Conservation (phyloP, 2,329 filamentous ascomycete genomes). For the Monosporascus cannonballus region DNA sequence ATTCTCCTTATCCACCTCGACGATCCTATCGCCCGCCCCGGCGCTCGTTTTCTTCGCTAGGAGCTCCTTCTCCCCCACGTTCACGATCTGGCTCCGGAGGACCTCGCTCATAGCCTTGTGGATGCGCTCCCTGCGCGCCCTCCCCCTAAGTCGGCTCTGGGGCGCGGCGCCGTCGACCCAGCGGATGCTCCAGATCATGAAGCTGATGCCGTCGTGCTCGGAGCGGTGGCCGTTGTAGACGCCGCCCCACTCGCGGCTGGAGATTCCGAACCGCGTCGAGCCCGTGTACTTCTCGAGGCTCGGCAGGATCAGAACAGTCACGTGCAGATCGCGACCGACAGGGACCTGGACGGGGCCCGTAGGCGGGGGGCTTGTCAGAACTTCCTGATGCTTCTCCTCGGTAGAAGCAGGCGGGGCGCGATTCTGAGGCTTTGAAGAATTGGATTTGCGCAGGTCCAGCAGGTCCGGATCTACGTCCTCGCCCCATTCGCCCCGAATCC, state of each 20-base stretch:
- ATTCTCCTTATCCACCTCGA: constrained; percentile 42
- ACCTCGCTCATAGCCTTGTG: constrained; percentile 49
- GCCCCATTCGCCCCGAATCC: constrained; percentile 83
- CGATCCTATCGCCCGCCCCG: constrained; percentile 1
- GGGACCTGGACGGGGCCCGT: constrained; percentile 60
- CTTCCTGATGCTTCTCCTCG: constrained; percentile 30
- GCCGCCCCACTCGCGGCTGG: constrained; percentile 71
- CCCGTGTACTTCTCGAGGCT: constrained; percentile 69
- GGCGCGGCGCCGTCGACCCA: constrained; percentile 74
- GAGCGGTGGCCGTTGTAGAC: constrained; percentile 34
- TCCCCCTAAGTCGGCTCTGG: constrained; percentile 49
- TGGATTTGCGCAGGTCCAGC: constrained; percentile 47
- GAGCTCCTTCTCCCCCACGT: constrained; percentile 21
- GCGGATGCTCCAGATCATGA: constrained; percentile 72
- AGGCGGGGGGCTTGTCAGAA: constrained; percentile 47
- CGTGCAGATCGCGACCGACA: constrained; percentile 71
- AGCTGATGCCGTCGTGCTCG: constrained; percentile 81
- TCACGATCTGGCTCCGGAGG: constrained; percentile 30
- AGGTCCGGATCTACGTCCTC: constrained; percentile 68
- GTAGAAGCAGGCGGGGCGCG: constrained; percentile 14
- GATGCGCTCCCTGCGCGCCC: constrained; percentile 50
- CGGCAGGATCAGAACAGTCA: constrained; percentile 80
- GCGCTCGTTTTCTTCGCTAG: not conserved
- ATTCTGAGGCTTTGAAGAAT: constrained; percentile 29
- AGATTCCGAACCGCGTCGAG: constrained; percentile 72